phyloP scores from a whole-genome alignment of 164 flowering plant genomes.

The Vitis rupestris region DNA sequence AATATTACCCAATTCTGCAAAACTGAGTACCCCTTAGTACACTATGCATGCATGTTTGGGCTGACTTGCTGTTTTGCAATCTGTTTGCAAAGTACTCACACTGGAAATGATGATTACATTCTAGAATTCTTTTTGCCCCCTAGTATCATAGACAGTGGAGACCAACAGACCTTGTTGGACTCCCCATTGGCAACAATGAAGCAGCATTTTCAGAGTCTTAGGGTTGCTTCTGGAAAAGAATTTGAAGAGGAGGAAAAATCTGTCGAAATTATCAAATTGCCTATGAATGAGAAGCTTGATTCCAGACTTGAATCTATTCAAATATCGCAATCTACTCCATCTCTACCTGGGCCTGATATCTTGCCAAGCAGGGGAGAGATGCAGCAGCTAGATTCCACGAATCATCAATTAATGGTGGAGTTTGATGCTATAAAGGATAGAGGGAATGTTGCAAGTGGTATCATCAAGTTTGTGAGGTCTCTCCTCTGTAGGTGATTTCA shows the following conservation, averaged over 20 bases:
- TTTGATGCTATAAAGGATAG: slow-evolving; percentile 19
- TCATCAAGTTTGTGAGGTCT: too few relatives aligned
- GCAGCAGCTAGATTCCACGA: slow-evolving; percentile 19
- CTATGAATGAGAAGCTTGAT: slow-evolving; percentile 30
- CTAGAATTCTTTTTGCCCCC: slow-evolving; percentile 91
- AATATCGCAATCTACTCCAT: slow-evolving; percentile 18
- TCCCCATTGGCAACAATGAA: slow-evolving; percentile 66
- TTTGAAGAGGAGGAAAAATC: slow-evolving; percentile 44
- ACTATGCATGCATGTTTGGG: slow-evolving; percentile 91
- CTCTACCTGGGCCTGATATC: slow-evolving; percentile 22
- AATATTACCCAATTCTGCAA: slow-evolving; percentile 82
- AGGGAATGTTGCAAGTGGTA: slow-evolving; percentile 5
- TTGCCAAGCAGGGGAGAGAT: slow-evolving; percentile 27
- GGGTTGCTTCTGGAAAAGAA: slow-evolving; percentile 56
- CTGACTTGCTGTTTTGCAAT: slow-evolving; percentile 74
- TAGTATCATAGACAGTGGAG: slow-evolving; percentile 35
- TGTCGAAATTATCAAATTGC: slow-evolving; percentile 53
- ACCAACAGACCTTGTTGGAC: slow-evolving; percentile 57
- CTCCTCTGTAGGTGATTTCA: too few relatives aligned
- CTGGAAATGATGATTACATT: slow-evolving; percentile 85
- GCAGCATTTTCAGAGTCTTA: slow-evolving; percentile 64
- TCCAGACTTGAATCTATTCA: slow-evolving; percentile 28
- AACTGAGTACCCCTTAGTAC: slow-evolving; percentile 88
- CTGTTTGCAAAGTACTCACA: slow-evolving; percentile 67
- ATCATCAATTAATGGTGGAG: slow-evolving; percentile 22